Base-by-base conservation (phyloP, 306 rosid species). In the Prinsepia uniflora region DNA sequence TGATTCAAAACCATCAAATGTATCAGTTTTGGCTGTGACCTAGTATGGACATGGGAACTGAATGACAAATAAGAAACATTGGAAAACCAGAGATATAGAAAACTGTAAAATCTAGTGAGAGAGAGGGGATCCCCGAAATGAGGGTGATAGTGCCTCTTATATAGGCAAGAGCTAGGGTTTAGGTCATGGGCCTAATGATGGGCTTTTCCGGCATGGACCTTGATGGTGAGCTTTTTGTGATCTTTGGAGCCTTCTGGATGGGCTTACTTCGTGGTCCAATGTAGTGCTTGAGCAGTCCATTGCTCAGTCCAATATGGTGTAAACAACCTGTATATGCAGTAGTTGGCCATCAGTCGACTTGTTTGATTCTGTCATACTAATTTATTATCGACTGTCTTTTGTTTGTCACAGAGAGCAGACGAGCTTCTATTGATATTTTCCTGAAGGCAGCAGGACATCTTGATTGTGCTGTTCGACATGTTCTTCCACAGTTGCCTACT, bases 381-480 rank as follows among this genome's bases (percentile, higher is more conserved):
- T 41, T 42, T 34, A 55, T 15, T 83, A 2, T 62, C 39, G 61
- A 18, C 44, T 64, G 22, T 78, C 76, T 79, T 68, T 67, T 75
- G 14, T 74, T 73, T 36, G 72, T 65, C 58, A 80, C 90, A 94
- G 98, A 94, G 83, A 90, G 74, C 81, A 89, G 94, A 81, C 86
- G 96, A 72, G 85, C 97, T 50, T 80, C 97, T 0, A 76, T 94
- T 76, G 98, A 94, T 75, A 79, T 94, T 74, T 89, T 94, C 76
- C 81, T 90, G 73, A 94, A 89, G 84, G 96, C 97, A 46, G 92
- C 98, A 69, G 97, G 97, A 78, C 86, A 85, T 85, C 81, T 94
- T 75, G 98, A 94, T 78, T 94, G 98, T 83, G 98, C 98, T 17
- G 97, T 94, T 60, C 84, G 83, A 76, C 90, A 90, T 64, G 95